Percentiles rank a stretch among this genome's conserved stretches.
Evolutionary conservation across 2,329 filamentous ascomycete genomes (phyloP).

Genomic region (Emergomyces pasteurianus): DNA sequence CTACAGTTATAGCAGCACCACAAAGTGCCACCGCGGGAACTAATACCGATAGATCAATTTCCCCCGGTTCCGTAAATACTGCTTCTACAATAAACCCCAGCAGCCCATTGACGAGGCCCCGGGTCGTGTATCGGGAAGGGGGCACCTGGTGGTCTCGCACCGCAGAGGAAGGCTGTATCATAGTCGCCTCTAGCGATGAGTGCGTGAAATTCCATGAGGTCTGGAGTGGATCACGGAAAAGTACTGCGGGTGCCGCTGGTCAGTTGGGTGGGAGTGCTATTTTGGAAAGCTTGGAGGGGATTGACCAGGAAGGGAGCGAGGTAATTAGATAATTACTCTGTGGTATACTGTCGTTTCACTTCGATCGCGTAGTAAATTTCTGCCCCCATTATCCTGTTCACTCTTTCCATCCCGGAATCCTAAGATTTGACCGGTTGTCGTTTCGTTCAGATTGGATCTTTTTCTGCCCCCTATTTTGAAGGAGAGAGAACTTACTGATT

Average conservation of each 20-base stretch:
- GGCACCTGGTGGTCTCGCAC: constrained; percentile 45
- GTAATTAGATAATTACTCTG: constrained; percentile 51
- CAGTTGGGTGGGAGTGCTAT: constrained; percentile 74
- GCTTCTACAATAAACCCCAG: not conserved
- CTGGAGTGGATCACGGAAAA: constrained; percentile 57
- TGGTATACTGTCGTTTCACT: constrained; percentile 17
- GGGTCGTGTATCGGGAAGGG: constrained; percentile 34
- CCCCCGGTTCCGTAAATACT: not conserved
- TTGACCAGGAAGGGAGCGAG: constrained; percentile 46
- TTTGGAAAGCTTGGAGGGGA: constrained; percentile 67
- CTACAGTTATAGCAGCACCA: not conserved
- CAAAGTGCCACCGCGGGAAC: not conserved
- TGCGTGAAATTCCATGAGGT: constrained; percentile 94
- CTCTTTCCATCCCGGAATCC: constrained; percentile 4
- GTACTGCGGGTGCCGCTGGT: constrained; percentile 42
- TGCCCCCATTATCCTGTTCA: not conserved
- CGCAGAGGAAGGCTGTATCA: constrained; percentile 66
- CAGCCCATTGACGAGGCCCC: not conserved
- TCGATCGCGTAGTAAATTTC: not conserved
- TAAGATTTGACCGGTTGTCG: not conserved
- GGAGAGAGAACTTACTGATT: not conserved
- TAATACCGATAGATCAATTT: not conserved
- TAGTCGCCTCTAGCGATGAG: constrained; percentile 83
- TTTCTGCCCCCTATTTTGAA: not conserved
- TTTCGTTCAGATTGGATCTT: not conserved